Evolutionary conservation across 2,329 filamentous ascomycete species (phyloP), one percentile per base, ranked within the genome.

Genomic region (Colletotrichum sp.): DNA sequence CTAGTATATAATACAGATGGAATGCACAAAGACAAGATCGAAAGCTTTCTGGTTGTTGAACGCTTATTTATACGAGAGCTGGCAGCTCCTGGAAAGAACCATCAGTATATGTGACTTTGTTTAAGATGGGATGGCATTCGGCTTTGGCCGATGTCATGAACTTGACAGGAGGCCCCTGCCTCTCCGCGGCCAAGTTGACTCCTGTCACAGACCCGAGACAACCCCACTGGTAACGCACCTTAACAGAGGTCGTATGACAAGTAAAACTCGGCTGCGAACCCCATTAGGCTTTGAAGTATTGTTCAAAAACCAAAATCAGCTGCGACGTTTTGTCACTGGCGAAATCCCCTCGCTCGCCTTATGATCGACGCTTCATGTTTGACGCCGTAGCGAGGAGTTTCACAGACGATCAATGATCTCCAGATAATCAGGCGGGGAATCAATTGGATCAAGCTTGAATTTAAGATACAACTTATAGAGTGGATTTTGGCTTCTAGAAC

Each of bases 151-250:
- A 18, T 71, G 60, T 60, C 60, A 65, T 36, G 9, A 30, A 34
- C 13, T 26, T 75, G 67, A 36, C 67, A 75, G 21, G 68, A 60
- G 72, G 15, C 30, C 18, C 66, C 34, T 60, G 28, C 32, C 21
- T 21, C 10, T 13, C 28, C 15, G 32, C 18, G 28, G 60, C 26
- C 12, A 34, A 30, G 12, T 28, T 66, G 60, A 52, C 60, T 36
- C 59, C 32, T 70, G 44, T 64, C 59, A 74, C 66, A 74, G 6
- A 70, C 67, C 21, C 68, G 68, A 75, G 68, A 75, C 60, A 32
- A 52, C 59, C 49, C 67, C 67, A 65, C 26, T 30, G 12, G 7
- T 18, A 24, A 57, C 32, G 44, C 32, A 70, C 36, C 72, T 66
- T 66, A 55, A 49, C 15, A 36, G n/a, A n/a, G 12, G n/a, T 26